Evolutionary conservation across 345 rosid genomes (phyloP).

Genomic region (Ailanthus altissimus): DNA sequence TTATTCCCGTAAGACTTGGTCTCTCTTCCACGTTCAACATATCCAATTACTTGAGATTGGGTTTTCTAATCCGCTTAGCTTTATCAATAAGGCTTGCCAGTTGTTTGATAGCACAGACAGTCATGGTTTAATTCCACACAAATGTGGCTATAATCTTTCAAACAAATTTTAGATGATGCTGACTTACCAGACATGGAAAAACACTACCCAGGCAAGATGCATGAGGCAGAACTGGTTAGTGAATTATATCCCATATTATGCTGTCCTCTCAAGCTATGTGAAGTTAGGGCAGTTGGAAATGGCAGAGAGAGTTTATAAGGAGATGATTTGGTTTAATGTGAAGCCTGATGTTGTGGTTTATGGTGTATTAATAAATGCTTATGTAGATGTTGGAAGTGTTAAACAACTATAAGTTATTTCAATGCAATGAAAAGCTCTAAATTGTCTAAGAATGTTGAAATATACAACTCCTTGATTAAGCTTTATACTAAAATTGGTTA

Average conservation of each 20-base stretch:
- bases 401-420: slow-evolving; percentile 53
- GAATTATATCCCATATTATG: slow-evolving; percentile 79
- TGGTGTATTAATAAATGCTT: slow-evolving; percentile 82
- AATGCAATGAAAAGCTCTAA: slow-evolving; percentile 64
- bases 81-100: slow-evolving; percentile 49
- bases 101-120: slow-evolving; percentile 70
- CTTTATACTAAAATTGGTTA: slow-evolving; percentile 74
- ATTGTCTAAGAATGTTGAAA: too few relatives aligned
- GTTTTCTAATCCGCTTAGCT: too few relatives aligned
- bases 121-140: slow-evolving; percentile 66
- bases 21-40: too few relatives aligned
- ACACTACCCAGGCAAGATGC: slow-evolving; percentile 62
- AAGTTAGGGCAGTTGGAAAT: slow-evolving; percentile 61
- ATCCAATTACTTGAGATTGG: too few relatives aligned
- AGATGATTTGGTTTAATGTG: slow-evolving; percentile 61
- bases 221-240: slow-evolving; percentile 58
- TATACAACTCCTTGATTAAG: too few relatives aligned
- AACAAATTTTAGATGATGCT: slow-evolving; percentile 65
- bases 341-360: slow-evolving; percentile 68
- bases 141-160: slow-evolving; percentile 65
- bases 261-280: slow-evolving; percentile 78
- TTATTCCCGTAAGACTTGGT: too few relatives aligned
- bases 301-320: slow-evolving; percentile 65
- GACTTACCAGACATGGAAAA: slow-evolving; percentile 62
- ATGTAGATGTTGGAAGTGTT: slow-evolving; percentile 73